Evolutionary conservation across 2,329 filamentous ascomycete species (phyloP), one percentile per base, ranked within the genome.

Genomic region (Claviceps humidiphila): DNA sequence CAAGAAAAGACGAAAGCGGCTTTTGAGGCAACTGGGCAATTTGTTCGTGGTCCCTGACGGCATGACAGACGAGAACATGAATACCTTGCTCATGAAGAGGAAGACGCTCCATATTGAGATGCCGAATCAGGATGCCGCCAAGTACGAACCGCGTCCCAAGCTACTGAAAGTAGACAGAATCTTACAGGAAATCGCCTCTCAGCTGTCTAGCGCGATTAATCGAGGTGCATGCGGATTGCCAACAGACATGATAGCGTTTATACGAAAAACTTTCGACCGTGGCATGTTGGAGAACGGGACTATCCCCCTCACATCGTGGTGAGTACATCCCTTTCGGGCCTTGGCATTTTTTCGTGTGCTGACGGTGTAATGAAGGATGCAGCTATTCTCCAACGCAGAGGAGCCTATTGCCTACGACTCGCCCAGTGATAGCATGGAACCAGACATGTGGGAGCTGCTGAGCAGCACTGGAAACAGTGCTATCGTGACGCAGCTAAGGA

Each of bases 41-140:
- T 57, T 62, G 1, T 70, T 71, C 53, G 62, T 70, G n/a, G 56
- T 71, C 13, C 68, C 69, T 1, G 69, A 71, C 47, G 59, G 59
- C 5, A 58, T 68, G 54, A 58, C 59, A 11, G 63, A 66, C 5
- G 55, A 57, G 1, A 57, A 61, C 5, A 42, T 65, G 16, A 56
- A 61, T 13, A 46, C 50, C 4, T 45, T 63, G 9, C 39, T 58
- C 9, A 45, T 45, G 17, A 26, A 14, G 16, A 13, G 17, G 7
- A 44, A 40, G 26, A 38, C 13, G 13, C 20, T 47, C 22, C 3
- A 53, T 5, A 40, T 50, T 4, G 26, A 34, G 16, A 24, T n/a
- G 22, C 44, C 30, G 26, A 48, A 50, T 26, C 30, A 43, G 38
- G n/a, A 43, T 44, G 8, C 47, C 34, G 17, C 50, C 48, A 17